A percentile compares a stretch with the other conserved stretches of the same genome.
Evolutionary conservation across 2,329 filamentous ascomycete genomes (phyloP).

Genomic region (Aschersonia sp.): DNA sequence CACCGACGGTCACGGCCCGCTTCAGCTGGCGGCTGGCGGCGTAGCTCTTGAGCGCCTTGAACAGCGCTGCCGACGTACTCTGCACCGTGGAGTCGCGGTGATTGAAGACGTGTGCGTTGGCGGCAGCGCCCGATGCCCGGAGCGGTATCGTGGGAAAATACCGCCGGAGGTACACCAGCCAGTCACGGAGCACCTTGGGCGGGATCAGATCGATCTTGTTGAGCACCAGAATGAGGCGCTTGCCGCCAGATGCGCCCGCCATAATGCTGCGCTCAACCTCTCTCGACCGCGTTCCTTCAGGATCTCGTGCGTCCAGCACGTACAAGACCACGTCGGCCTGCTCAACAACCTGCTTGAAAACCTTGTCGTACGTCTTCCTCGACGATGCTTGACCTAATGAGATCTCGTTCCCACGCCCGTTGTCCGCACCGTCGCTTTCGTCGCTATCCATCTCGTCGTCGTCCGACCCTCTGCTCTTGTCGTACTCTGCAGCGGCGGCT

Average conservation of each 20-base stretch:
- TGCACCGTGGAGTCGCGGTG: conserved; percentile 81
- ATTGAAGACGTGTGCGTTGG: conserved; percentile 83
- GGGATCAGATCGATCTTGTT: conserved; percentile 95
- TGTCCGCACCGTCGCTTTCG: conserved; percentile 26
- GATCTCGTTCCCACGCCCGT: conserved; percentile 32
- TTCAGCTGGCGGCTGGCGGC: conserved; percentile 73
- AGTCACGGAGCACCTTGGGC: conserved; percentile 64
- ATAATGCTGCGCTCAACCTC: conserved; percentile 85
- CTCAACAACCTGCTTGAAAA: conserved; percentile 87
- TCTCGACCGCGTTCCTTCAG: conserved; percentile 77
- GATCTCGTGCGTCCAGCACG: conserved; percentile 83
- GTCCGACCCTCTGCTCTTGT: conserved; percentile 46
- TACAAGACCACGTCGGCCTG: conserved; percentile 84
- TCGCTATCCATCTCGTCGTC: conserved; percentile 38
- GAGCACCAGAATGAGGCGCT: conserved; percentile 77
- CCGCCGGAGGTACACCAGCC: conserved; percentile 70
- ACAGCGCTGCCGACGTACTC: conserved; percentile 70
- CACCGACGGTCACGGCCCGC: conserved; percentile 77
- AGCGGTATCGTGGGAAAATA: conserved; percentile 88
- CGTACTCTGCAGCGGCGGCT: conserved; percentile 63
- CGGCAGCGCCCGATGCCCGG: conserved; percentile 65
- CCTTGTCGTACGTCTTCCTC: conserved; percentile 81
- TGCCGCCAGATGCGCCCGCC: conserved; percentile 70
- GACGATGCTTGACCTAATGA: conserved; percentile 45
- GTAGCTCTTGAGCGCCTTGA: conserved; percentile 81